Percentiles rank a stretch among this genome's conserved stretches.
These are phyloP conservation scores for Thoreauomyces humboldtii DNA, from an alignment of 192 early-diverging fungal genomes.

Conservation along the genomic window DNA sequence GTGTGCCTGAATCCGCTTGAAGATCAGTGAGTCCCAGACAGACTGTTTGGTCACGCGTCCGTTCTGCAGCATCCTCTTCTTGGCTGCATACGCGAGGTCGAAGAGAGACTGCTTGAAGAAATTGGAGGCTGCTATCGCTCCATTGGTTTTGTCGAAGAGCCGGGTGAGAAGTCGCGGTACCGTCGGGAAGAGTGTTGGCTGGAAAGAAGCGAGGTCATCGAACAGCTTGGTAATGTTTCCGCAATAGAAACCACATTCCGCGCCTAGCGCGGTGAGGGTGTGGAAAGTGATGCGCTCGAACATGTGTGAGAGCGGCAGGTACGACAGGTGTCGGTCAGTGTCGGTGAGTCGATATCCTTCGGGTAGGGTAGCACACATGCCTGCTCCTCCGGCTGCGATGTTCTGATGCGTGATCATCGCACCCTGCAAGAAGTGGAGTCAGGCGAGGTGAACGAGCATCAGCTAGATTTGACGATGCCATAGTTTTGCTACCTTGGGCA, in stretches of 20 bases:
- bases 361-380: conserved; percentile 12
- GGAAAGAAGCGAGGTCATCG: conserved; percentile 77
- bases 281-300: conserved; percentile 58
- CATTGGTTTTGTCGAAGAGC: conserved; percentile 74
- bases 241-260: conserved; percentile 67
- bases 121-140: conserved; percentile 2
- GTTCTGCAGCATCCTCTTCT: conserved; percentile 20
- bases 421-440: no score
- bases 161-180: conserved; percentile 88
- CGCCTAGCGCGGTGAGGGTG: conserved; percentile 40
- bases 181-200: conserved; percentile 79
- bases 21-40: conserved; percentile 82
- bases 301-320: conserved; percentile 86
- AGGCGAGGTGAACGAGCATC: no score
- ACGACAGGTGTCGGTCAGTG: conserved; percentile 46
- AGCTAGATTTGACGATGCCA: conserved; percentile 25
- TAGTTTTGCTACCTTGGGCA: conserved; percentile 37
- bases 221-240: conserved; percentile 67
- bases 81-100: conserved; percentile 53
- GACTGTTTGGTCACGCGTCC: conserved; percentile 12
- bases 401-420: conserved; percentile 17
- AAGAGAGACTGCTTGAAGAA: conserved; percentile 42
- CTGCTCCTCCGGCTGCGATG: conserved; percentile 24
- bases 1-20: conserved; percentile 70
- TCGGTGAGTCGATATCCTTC: neutral